A percentile compares a stretch with the other conserved stretches of the same genome.
These are phyloP conservation scores for Aegilops speltoides DNA, from an alignment of 176 grass and related monocot species.

Conservation along the genomic window DNA sequence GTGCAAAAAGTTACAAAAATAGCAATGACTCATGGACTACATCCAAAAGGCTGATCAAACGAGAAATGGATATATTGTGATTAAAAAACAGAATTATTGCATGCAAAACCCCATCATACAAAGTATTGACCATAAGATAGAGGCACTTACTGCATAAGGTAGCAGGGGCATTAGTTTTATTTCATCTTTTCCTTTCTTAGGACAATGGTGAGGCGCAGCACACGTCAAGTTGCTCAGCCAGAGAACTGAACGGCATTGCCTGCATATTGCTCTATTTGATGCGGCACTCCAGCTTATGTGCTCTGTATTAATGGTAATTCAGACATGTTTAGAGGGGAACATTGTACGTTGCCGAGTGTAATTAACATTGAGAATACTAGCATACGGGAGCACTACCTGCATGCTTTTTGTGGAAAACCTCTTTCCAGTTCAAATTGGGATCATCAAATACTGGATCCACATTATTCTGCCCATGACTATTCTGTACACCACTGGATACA, in stretches of 20 bases:
- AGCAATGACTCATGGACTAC: not conserved
- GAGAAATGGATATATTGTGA: not conserved
- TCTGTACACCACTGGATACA: slow-evolving; percentile 15
- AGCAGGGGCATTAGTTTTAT: slow-evolving; percentile 50
- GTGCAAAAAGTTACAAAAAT: not conserved
- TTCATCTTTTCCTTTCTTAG: slow-evolving; percentile 38
- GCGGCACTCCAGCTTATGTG: slow-evolving; percentile 29
- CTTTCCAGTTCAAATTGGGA: slow-evolving; percentile 50
- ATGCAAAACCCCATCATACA: not conserved
- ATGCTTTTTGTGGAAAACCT: slow-evolving; percentile 51
- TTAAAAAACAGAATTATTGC: not conserved
- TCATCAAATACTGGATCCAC: slow-evolving; percentile 10
- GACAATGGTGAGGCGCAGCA: slow-evolving; percentile 46
- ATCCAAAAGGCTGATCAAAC: not conserved
- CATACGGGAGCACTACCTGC: slow-evolving; percentile 32
- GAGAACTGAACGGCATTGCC: slow-evolving; percentile 55
- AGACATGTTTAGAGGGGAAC: not conserved
- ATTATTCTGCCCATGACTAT: not conserved
- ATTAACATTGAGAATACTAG: not conserved
- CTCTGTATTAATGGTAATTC: slow-evolving; percentile 38
- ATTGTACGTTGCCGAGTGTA: not conserved
- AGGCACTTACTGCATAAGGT: slow-evolving; percentile 56
- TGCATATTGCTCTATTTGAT: slow-evolving; percentile 70
- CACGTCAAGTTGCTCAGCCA: slow-evolving; percentile 77
- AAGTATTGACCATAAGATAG: slow-evolving; percentile 7